phyloP scores from a whole-genome alignment of 1,284 basidiomycete genomes.

The Cryptococcus amylolentus region DNA sequence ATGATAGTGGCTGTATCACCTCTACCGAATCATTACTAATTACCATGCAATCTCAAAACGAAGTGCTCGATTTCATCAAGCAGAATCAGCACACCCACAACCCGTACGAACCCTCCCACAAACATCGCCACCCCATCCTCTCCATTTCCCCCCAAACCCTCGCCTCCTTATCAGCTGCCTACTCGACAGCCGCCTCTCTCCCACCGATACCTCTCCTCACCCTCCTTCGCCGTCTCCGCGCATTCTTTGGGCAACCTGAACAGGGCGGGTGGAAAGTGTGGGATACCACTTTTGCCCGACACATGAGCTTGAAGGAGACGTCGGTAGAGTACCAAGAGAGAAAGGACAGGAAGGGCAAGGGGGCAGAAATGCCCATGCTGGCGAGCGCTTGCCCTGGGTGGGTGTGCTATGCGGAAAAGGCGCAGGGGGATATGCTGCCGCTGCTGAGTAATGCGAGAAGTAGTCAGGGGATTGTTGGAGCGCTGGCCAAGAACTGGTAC shows the following conservation, averaged over 20 bases:
- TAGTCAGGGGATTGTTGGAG: conserved; percentile 91
- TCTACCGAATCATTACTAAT: conserved; percentile 96
- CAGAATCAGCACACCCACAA: conserved; percentile 46
- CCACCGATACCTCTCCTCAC: conserved; percentile 55
- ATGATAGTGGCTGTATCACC: conserved; percentile 85
- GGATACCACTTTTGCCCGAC: conserved; percentile 92
- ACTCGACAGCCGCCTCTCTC: conserved; percentile 38
- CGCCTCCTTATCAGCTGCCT: conserved; percentile 80
- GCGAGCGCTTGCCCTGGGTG: conserved; percentile 97
- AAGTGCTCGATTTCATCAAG: conserved; percentile 74
- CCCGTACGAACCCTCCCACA: conserved; percentile 13
- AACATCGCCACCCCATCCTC: conserved; percentile 62
- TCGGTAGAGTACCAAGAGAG: conserved; percentile 77
- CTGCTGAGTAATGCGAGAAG: conserved; percentile 86
- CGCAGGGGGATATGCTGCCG: conserved; percentile 88
- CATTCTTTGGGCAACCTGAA: conserved; percentile 52
- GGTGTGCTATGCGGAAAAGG: conserved; percentile 99
- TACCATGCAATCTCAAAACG: conserved; percentile 91
- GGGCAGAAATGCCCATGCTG: conserved; percentile 70
- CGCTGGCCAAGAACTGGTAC: conserved; percentile 83
- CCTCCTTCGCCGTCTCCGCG: conserved; percentile 64
- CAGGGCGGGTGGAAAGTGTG: conserved; percentile 60
- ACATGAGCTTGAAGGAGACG: conserved; percentile 79
- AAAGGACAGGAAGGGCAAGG: conserved; percentile 37
- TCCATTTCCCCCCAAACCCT: conserved; percentile 90